Evolutionary conservation across 2,329 filamentous ascomycete genomes (phyloP).

Genomic region (Hypoxylon sp.): DNA sequence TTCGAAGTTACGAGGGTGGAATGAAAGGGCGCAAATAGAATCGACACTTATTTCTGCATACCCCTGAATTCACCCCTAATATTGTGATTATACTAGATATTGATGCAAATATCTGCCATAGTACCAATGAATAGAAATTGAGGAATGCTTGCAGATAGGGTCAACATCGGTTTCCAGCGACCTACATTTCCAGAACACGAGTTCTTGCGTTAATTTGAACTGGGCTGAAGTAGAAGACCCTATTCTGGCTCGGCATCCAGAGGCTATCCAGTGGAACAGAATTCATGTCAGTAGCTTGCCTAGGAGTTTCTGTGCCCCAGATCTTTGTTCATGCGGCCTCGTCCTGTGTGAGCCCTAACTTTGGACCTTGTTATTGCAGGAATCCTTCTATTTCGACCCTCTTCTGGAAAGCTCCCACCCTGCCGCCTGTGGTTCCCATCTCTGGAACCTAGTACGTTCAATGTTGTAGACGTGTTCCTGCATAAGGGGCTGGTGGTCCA

Average conservation of each 20-base stretch:
- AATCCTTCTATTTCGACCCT: not conserved
- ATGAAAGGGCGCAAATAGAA: not conserved
- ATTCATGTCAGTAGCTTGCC: not conserved
- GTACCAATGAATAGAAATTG: not conserved
- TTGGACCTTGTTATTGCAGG: not conserved
- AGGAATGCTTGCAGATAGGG: too few relatives aligned
- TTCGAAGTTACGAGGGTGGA: constrained; percentile 14
- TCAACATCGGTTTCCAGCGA: too few relatives aligned
- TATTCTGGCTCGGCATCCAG: not conserved
- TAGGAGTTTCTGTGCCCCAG: not conserved
- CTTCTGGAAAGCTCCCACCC: not conserved
- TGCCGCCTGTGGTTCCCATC: not conserved
- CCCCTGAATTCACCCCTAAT: not conserved
- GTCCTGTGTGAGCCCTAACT: not conserved
- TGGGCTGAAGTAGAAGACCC: not conserved
- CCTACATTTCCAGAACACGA: not conserved
- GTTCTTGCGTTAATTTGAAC: not conserved
- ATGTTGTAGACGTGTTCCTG: not conserved
- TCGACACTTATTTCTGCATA: not conserved
- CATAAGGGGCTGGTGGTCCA: not conserved
- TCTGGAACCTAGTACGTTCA: not conserved
- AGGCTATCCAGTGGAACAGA: not conserved
- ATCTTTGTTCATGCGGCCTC: not conserved
- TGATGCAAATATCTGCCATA: not conserved
- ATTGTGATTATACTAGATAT: not conserved